Evolutionary conservation across 2,329 filamentous ascomycete genomes (phyloP), one percentile per base, ranked within the genome.

Genomic region (Fulvia fulva): DNA sequence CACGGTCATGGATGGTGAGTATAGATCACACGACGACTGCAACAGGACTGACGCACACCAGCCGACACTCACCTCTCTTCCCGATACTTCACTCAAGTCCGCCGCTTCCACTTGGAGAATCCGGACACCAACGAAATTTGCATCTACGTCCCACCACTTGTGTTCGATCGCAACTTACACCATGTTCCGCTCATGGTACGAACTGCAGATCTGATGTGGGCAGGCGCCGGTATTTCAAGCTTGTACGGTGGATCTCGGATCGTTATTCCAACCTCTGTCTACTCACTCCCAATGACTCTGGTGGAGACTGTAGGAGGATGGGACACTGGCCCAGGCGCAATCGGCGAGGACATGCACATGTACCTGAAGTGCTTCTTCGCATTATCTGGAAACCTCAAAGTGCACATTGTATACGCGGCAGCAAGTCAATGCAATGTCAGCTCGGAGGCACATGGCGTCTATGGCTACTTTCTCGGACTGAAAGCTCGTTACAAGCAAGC

Each of bases 361-460:
- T 88, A 88, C 69, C 79, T 90, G 62, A 90, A 90, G 77, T 89
- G 86, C 71, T 90, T 90, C 76, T 90, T 90, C 63, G 85, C 86
- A 0, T 80, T 89, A 19, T 87, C 87, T 61, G 87, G 87, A 2
- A 85, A 89, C 68, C 70, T 90, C 55, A 85, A 84, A 12, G 82
- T 82, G 49, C 80, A 82, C 51, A 83, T 86, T 3, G 80, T 90
- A 28, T 76, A 86, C 65, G 86, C 84, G 60, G 87, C 87, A 1
- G 86, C 88, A 58, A 89, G 87, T 73, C 87, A 89, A 70, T 88
- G 81, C 74, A 89, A 90, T 66, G 85, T 89, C 52, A 84, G 83
- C 51, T 85, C 83, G 45, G 81, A 83, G 34, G 80, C 80, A 9
- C 75, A 78, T 43, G 83, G 84, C 16, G 57, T 84, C 51, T 69